Evolutionary conservation across 2,329 filamentous ascomycete genomes (phyloP), one percentile per base, ranked within the genome.

Genomic region (Pseudopithomyces chartarum): DNA sequence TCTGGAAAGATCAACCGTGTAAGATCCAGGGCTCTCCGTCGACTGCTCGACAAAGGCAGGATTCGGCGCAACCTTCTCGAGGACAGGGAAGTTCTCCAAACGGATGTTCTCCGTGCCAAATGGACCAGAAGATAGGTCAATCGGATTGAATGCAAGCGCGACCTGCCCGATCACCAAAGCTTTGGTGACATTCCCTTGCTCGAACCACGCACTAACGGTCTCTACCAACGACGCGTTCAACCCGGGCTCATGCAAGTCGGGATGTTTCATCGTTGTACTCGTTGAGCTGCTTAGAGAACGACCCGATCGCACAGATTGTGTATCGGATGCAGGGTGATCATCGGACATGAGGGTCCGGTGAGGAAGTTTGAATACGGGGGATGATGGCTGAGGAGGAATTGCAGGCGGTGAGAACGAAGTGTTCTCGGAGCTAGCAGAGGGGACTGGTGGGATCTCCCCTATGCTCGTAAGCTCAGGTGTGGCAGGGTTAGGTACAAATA

Each of bases 61-160:
- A 73, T 99, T 99, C 1, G 93, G 92, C 0, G 92, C 93, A 55
- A 99, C 93, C 68, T 91, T 92, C 68, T 98, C 95, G 6, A 99
- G 84, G n/a, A 85, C 84, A 10, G 88, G 79, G 72, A 96, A 97
- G 72, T 97, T 95, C 68, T 96, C 91, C 57, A 99, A 85, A 19
- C 91, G 88, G 63, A 98, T 89, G 1, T 81, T 88, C 67, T 93
- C 84, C 1, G 74, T 77, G 20, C 79, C 79, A 52, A 77, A 74
- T 20, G 76, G 70, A 10, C 71, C 71, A 13, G 73, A 65, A 32
- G 69, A 64, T 38, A 82, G 77, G 52, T 82, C 79, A 17, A 84
- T 74, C 15, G 82, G 78, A 54, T 95, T 95, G 74, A 93, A 93
- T 20, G 89, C 87, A 62, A 99, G 85, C 3, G 94, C 95, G 64